Percentiles rank a stretch among this genome's conserved stretches.
Evolutionary conservation across 345 rosid genomes (phyloP).

Genomic region (Tarenaya hassleriana): DNA sequence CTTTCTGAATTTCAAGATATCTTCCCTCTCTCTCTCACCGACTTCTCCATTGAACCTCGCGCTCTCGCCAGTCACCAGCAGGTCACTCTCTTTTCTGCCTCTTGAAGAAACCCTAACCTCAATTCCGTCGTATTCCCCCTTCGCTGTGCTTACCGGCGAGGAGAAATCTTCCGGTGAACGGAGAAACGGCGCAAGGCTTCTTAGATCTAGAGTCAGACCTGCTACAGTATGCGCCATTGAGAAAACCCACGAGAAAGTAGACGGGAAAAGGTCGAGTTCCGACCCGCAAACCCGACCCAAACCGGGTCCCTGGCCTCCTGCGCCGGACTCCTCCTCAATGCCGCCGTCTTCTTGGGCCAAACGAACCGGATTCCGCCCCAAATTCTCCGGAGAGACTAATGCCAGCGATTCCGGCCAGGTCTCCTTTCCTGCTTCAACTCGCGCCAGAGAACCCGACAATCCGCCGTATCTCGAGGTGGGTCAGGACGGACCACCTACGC

Average conservation of each 20-base stretch:
- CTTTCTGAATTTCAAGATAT: no score
- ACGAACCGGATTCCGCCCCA: constrained; percentile 85
- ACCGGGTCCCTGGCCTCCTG: constrained; percentile 67
- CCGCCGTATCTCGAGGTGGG: constrained; percentile 82
- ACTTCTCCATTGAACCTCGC: no score
- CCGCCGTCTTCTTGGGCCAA: constrained; percentile 97
- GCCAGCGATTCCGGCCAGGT: constrained; percentile 72
- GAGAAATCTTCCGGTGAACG: not conserved
- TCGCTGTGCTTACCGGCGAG: not conserved
- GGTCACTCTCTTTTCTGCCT: no score
- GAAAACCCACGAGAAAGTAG: not conserved
- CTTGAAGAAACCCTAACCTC: not conserved
- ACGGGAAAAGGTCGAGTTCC: constrained; percentile 48
- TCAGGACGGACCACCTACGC: constrained; percentile 27
- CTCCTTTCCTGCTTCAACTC: constrained; percentile 39
- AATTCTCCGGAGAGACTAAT: constrained; percentile 89
- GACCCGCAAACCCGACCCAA: constrained; percentile 64
- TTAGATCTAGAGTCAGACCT: constrained; percentile 18
- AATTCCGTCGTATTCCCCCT: not conserved
- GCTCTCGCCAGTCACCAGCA: no score
- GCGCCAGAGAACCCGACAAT: constrained; percentile 36
- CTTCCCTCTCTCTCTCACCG: no score
- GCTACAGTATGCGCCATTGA: constrained; percentile 17
- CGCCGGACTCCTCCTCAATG: constrained; percentile 67
- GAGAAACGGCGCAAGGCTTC: not conserved